Percentiles rank a stretch among this genome's conserved stretches.
Conservation (phyloP, 495 filamentous ascomycete species). For the Lasiosphaeria miniovina region DNA sequence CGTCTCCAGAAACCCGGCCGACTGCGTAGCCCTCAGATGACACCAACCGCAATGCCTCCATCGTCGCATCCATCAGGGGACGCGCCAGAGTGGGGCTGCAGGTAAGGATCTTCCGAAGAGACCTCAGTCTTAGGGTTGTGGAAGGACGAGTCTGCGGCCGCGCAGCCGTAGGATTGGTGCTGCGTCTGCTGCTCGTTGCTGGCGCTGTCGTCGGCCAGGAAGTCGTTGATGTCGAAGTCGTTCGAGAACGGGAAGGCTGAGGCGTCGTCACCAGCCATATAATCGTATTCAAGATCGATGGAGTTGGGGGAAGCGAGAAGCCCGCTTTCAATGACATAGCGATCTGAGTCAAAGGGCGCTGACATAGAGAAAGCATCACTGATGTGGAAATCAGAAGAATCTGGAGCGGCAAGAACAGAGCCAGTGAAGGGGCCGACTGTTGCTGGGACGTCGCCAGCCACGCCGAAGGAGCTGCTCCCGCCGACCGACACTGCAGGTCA, state of each 20-base stretch:
- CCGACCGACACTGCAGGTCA: conserved; percentile 99
- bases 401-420: conserved; percentile 58
- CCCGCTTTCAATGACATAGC: conserved; percentile 72
- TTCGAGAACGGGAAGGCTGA: conserved; percentile 48
- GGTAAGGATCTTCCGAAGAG: conserved; percentile 57
- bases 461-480: conserved; percentile 51
- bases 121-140: conserved; percentile 48
- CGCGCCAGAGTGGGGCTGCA: conserved; percentile 91
- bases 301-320: conserved; percentile 66
- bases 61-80: conserved; percentile 87
- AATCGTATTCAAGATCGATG: conserved; percentile 74
- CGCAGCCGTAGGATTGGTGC: conserved; percentile 38
- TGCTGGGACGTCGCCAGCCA: conserved; percentile 56
- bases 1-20: conserved; percentile 38
- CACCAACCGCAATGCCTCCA: conserved; percentile 74
- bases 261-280: conserved; percentile 74
- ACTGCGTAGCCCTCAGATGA: conserved; percentile 45
- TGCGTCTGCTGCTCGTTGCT: conserved; percentile 30
- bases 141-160: conserved; percentile 39
- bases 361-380: conserved; percentile 62
- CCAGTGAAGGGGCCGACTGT: conserved; percentile 52
- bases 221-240: conserved; percentile 53
- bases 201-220: conserved; percentile 46
- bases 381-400: conserved; percentile 65
- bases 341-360: conserved; percentile 57